Evolutionary conservation across 768 basidiomycete species (phyloP).

Genomic region (Dacryopinax primogenitus): DNA sequence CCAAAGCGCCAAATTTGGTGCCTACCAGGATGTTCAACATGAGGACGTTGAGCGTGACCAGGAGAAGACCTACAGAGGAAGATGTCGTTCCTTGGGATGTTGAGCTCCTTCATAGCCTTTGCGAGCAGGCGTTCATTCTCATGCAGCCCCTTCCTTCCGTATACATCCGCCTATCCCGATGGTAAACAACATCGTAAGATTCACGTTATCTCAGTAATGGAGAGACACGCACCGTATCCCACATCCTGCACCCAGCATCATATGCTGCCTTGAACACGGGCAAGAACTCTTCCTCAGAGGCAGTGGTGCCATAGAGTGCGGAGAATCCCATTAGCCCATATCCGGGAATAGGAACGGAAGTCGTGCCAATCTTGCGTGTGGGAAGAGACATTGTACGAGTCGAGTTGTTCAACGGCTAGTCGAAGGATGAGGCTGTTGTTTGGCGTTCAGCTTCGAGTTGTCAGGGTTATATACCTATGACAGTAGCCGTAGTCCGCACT

Average conservation of each 20-base stretch:
- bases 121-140: slow-evolving; percentile 1
- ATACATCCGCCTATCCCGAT: neutral
- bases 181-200: too few species aligned
- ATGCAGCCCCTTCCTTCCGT: neutral
- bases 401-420: neutral
- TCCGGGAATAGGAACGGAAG: neutral
- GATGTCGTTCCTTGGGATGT: neutral
- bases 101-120: neutral
- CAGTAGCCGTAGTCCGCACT: too few species aligned
- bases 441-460: too few species aligned
- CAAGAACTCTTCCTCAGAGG: neutral
- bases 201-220: too few species aligned
- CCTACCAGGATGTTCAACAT: neutral
- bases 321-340: neutral
- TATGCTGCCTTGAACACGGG: slow-evolving; percentile 5
- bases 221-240: neutral
- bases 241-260: neutral
- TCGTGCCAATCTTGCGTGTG: neutral
- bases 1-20: neutral
- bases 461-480: too few species aligned
- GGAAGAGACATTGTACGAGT: neutral
- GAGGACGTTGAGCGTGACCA: neutral
- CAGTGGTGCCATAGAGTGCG: neutral
- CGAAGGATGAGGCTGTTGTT: too few species aligned
- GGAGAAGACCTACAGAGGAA: neutral